These are phyloP conservation scores for Gracilaria vermiculophylla DNA, from an alignment of 23 red algal species.

Conservation along the genomic window DNA sequence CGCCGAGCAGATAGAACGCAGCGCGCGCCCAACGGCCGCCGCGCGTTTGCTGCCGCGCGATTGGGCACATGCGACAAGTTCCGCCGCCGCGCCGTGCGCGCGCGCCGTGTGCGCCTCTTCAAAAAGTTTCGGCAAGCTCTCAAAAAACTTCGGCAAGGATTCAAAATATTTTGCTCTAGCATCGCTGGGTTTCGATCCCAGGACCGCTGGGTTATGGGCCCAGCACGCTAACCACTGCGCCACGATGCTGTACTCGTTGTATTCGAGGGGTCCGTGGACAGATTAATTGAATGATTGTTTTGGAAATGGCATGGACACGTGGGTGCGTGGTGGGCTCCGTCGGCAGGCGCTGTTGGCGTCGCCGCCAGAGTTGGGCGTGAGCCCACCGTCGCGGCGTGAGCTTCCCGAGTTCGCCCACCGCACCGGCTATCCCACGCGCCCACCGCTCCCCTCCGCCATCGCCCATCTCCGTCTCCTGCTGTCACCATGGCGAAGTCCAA, in stretches of 20 bases:
- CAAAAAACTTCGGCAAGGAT: too few relatives aligned
- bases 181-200: conserved; percentile 81
- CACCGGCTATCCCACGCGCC: neutral
- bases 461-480: neutral
- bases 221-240: conserved; percentile 82
- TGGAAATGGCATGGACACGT: neutral
- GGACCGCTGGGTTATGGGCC: conserved; percentile 82
- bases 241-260: conserved; percentile 37
- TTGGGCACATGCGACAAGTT: neutral
- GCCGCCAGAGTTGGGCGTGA: neutral
- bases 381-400: neutral
- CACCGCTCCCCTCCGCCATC: neutral
- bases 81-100: neutral
- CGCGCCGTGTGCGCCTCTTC: neutral
- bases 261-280: neutral
- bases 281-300: neutral
- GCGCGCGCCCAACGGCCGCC: neutral
- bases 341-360: neutral
- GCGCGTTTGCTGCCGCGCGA: neutral
- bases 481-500: conserved; percentile 92
- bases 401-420: neutral
- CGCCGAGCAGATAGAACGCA: neutral
- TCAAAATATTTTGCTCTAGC: conserved; percentile 5
- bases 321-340: conserved; percentile 1
- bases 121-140: neutral